A percentile compares a stretch with the other conserved stretches of the same genome.
These are phyloP conservation scores for Alopecurus myosuroides DNA, from an alignment of 176 grass and related monocot species.

Conservation along the genomic window DNA sequence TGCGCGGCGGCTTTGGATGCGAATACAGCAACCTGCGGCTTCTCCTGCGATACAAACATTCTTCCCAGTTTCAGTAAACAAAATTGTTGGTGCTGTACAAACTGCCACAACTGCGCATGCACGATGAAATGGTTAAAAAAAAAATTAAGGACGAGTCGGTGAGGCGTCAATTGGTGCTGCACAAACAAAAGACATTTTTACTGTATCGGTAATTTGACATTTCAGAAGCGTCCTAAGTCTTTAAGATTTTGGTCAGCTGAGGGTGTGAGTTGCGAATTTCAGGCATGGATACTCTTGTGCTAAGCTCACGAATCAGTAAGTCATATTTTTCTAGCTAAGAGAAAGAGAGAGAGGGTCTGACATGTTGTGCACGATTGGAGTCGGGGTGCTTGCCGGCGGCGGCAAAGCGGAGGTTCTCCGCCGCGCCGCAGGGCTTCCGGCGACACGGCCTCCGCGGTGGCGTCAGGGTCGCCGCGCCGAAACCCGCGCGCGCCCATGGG, in stretches of 20 bases:
- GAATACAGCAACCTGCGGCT: slow-evolving; percentile 39
- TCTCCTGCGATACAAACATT: slow-evolving; percentile 45
- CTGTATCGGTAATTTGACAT: no score
- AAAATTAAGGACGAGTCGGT: no score
- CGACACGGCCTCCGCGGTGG: slow-evolving; percentile 36
- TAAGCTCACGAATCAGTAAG: neutral
- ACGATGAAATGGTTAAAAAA: neutral
- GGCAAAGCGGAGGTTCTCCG: slow-evolving; percentile 39
- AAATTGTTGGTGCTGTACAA: no score
- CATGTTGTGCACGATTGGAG: slow-evolving; percentile 37
- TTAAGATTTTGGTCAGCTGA: neutral
- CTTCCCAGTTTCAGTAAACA: neutral
- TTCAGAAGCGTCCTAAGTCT: neutral
- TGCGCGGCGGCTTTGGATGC: slow-evolving; percentile 56
- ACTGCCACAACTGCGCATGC: neutral
- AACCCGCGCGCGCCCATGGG: slow-evolving; percentile 19
- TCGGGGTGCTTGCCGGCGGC: slow-evolving; percentile 44
- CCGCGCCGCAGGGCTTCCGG: slow-evolving; percentile 35
- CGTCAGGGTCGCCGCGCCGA: slow-evolving; percentile 23
- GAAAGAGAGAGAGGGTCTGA: neutral
- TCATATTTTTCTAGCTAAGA: neutral
- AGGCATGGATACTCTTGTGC: no score
- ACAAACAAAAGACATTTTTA: no score
- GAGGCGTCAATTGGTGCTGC: no score
- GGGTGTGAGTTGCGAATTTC: no score